Conservation (phyloP, 768 basidiomycete genomes). For the Pleurotus salmoneostramineus region DNA sequence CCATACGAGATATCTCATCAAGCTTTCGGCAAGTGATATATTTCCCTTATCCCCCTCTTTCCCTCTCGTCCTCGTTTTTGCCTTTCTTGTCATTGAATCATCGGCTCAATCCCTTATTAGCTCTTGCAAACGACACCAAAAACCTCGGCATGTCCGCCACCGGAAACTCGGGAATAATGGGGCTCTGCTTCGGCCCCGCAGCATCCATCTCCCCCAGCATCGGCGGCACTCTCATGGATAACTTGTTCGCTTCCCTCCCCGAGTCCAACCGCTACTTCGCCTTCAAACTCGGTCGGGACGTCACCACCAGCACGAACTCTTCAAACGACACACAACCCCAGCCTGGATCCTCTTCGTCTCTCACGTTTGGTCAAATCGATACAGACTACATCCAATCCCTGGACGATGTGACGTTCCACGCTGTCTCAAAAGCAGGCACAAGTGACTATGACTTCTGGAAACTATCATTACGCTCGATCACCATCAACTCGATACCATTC, state of each 20-base stretch:
- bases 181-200: constrained; percentile 44
- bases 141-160: constrained; percentile 39
- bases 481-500: constrained; percentile 37
- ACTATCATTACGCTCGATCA: constrained; percentile 40
- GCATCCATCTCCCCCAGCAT: constrained; percentile 40
- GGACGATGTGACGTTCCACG: constrained; percentile 27
- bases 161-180: constrained; percentile 52
- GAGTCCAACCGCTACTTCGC: constrained; percentile 44
- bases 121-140: constrained; percentile 33
- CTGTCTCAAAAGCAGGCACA: constrained; percentile 32
- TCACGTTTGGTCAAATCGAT: constrained; percentile 52
- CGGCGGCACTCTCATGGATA: constrained; percentile 45
- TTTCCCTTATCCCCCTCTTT: constrained; percentile 14
- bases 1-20: constrained; percentile 41
- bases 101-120: not conserved
- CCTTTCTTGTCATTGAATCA: not conserved
- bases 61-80: not conserved
- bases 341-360: constrained; percentile 8
- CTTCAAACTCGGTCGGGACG: constrained; percentile 40
- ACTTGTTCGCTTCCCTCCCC: constrained; percentile 37
- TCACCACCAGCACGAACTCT: constrained; percentile 22
- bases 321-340: constrained; percentile 16
- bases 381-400: constrained; percentile 24
- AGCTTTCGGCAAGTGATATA: constrained; percentile 33
- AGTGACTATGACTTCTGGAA: constrained; percentile 56